Conservation (phyloP, 768 basidiomycete genomes). For the Mycena latifolia region DNA sequence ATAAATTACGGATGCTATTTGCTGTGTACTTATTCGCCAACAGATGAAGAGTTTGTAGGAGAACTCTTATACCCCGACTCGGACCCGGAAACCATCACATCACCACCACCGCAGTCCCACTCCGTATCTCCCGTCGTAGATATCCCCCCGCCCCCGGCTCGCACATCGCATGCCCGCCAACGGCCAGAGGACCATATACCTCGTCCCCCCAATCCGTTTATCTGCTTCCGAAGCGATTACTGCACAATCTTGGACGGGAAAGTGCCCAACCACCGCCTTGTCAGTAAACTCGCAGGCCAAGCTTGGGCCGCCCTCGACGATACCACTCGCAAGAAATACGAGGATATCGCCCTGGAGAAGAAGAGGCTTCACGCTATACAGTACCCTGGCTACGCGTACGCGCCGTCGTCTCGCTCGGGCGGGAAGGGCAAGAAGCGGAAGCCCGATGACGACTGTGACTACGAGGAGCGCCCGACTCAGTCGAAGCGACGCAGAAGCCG, state of each 20-base stretch:
- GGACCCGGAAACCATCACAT: constrained; percentile 6
- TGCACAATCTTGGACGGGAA: constrained; percentile 64
- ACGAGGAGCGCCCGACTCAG: constrained; percentile 47
- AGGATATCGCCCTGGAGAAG: constrained; percentile 16
- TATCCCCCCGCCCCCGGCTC: constrained; percentile 15
- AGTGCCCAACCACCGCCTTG: constrained; percentile 75
- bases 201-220: constrained; percentile 83
- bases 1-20: background rate
- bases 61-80: constrained; percentile 25
- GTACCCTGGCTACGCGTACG: constrained; percentile 70
- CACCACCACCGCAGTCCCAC: background rate
- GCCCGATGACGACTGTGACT: constrained; percentile 48
- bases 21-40: constrained; percentile 40
- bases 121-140: constrained; percentile 4
- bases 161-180: constrained; percentile 38
- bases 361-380: constrained; percentile 53
- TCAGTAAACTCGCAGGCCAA: constrained; percentile 73
- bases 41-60: constrained; percentile 37
- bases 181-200: constrained; percentile 63
- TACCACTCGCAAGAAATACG: constrained; percentile 46
- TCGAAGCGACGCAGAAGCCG: constrained; percentile 24
- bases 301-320: constrained; percentile 68
- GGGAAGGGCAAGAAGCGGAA: constrained; percentile 51
- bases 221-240: constrained; percentile 75
- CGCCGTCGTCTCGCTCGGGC: constrained; percentile 50